A percentile compares a stretch with the other conserved stretches of the same genome.
These are phyloP conservation scores for Micromonas pusilla DNA, from an alignment of 139 green algal species.

Conservation along the genomic window DNA sequence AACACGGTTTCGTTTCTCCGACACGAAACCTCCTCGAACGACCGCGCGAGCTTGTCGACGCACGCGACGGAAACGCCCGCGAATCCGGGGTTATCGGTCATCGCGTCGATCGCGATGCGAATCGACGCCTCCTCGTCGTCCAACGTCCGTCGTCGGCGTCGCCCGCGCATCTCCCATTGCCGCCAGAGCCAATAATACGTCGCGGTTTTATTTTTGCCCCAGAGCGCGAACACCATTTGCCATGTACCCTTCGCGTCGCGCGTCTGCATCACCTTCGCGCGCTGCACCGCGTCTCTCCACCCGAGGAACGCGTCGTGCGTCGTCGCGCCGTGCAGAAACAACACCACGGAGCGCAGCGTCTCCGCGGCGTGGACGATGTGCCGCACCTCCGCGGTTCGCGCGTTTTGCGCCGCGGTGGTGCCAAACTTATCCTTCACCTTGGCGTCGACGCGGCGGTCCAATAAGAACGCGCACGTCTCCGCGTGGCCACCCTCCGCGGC, in stretches of 20 bases:
- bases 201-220: neutral
- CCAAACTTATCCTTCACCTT: neutral
- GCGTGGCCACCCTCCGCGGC: conserved; percentile 17
- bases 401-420: neutral
- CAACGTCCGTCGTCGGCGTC: neutral
- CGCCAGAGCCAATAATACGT: neutral
- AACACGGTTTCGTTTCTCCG: neutral
- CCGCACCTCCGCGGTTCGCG: neutral
- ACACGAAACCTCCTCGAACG: neutral
- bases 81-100: neutral
- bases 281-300: neutral
- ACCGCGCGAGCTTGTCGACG: neutral
- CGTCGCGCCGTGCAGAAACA: neutral
- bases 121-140: too few species aligned
- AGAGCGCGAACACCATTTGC: neutral
- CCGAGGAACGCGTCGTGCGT: neutral
- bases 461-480: conserved; percentile 15
- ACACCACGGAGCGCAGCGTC: neutral
- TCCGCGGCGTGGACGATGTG: neutral
- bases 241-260: neutral
- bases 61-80: neutral
- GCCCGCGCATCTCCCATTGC: neutral
- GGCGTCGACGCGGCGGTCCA: too few species aligned
- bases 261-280: neutral
- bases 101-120: neutral